These are phyloP conservation scores for Epichloe aotearoae DNA, from an alignment of 2,329 filamentous ascomycete genomes.

Conservation along the genomic window DNA sequence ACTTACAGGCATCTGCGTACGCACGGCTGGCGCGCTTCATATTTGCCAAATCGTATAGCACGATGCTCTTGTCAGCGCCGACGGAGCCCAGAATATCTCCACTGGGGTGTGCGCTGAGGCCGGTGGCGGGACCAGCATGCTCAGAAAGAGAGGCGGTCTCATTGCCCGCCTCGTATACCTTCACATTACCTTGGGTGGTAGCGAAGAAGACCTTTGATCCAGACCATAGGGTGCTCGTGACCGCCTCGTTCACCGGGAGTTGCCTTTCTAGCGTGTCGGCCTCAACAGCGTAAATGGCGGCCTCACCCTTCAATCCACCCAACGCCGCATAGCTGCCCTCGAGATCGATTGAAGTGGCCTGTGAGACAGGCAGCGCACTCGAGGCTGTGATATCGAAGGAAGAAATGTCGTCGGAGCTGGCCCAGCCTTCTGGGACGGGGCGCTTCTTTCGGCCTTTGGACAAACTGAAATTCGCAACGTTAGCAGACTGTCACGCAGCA, in stretches of 20 bases:
- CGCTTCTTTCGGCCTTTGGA: conserved; percentile 85
- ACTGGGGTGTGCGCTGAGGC: conserved; percentile 68
- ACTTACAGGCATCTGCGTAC: conserved; percentile 67
- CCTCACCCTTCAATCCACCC: conserved; percentile 60
- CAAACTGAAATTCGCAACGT: conserved; percentile 40
- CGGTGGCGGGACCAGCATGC: conserved; percentile 71
- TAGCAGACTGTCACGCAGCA: conserved; percentile 7
- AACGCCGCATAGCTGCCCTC: conserved; percentile 55
- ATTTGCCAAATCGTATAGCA: conserved; percentile 67
- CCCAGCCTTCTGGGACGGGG: conserved; percentile 74
- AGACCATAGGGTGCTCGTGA: conserved; percentile 53
- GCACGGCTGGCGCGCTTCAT: conserved; percentile 62
- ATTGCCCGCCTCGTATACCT: conserved; percentile 61
- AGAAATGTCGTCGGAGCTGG: conserved; percentile 55
- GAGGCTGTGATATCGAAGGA: conserved; percentile 32
- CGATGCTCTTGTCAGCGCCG: conserved; percentile 82
- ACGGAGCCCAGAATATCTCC: conserved; percentile 75
- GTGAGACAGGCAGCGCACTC: conserved; percentile 32
- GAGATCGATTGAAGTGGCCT: conserved; percentile 35
- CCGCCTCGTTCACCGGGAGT: conserved; percentile 51
- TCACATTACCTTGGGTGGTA: conserved; percentile 64
- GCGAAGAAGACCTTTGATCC: conserved; percentile 58
- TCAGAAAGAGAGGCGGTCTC: conserved; percentile 60
- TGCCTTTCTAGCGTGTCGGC: conserved; percentile 54
- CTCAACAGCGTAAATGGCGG: conserved; percentile 62